Evolutionary conservation across 75 land plant species (phyloP).

Genomic region (Chamaecyparis obtusa): DNA sequence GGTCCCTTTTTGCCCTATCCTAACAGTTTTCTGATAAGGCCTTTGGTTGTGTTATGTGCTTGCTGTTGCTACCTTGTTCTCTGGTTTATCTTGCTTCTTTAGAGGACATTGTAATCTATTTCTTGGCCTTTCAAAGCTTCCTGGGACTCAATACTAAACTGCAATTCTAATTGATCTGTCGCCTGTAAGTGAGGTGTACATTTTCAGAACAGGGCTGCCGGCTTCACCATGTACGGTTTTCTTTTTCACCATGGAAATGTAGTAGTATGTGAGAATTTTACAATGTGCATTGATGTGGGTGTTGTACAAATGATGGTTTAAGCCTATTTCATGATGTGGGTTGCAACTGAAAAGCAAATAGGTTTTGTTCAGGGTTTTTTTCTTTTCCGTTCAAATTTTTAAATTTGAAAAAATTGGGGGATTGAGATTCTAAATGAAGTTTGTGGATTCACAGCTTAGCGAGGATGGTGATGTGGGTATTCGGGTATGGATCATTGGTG

Average conservation of each 20-base stretch:
- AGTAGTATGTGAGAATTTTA: background rate
- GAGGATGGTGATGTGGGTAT: constrained; percentile 88
- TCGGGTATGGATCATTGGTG: constrained; percentile 84
- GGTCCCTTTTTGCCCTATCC: background rate
- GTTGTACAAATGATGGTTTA: background rate
- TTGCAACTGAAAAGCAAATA: background rate
- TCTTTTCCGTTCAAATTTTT: too few species aligned
- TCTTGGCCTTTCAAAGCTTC: background rate
- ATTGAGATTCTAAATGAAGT: background rate
- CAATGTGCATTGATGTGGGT: background rate
- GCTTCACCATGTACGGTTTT: background rate
- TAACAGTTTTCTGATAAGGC: background rate
- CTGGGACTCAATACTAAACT: background rate
- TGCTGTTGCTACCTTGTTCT: background rate
- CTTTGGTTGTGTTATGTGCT: background rate
- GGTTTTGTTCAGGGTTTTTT: background rate
- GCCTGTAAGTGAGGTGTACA: background rate
- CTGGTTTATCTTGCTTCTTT: background rate
- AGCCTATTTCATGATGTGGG: background rate
- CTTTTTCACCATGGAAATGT: background rate
- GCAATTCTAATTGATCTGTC: background rate
- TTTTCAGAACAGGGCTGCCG: background rate
- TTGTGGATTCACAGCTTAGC: background rate
- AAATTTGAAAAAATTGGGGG: background rate
- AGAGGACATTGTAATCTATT: background rate